Base-by-base conservation (phyloP, 2,329 filamentous ascomycete genomes). In the Pseudocercospora fijiensis region DNA sequence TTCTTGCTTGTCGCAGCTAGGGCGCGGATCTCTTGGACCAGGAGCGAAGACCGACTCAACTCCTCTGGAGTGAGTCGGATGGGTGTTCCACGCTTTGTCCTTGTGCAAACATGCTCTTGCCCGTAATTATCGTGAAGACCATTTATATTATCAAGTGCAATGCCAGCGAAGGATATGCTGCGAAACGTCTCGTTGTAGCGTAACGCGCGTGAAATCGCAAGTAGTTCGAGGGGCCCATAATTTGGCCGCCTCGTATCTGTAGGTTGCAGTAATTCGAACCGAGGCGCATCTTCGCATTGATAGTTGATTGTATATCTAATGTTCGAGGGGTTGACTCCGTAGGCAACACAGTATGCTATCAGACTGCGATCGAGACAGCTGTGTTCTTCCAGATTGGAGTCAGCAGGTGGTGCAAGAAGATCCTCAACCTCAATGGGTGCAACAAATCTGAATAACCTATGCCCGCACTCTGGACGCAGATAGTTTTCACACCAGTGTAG, bases 101-200 rank as follows among this genome's bases (percentile, higher is more conserved):
- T 81, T 43, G 82, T 80, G 58, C 86, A 86, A 58, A 90, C 84
- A 69, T 85, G 82, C 70, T 91, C 88, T 8, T 78, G 77, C 0
- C 87, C 88, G 74, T 85, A 82, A 1, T 77, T 71, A 72, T 91
- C 88, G 61, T 82, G 79, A 24, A 87, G 72, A 13, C 84, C 83
- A 67, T 89, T 87, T n/a, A 91, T 75, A 28, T 79, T 77, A 72
- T 90, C 87, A n/a, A 91, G 77, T 66, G 82, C 83, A 53, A 90
- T 82, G 43, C 84, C 83, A 27, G 83, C 83, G 71, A 91, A 90
- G 0, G 88, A 90, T 22, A 91, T 86, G 0, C 86, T 85, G 27
- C 80, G 80, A 73, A 90, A 91, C 0, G 81, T 84, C 70, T 90
- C 87, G 71, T 91, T 90, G 75, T 90, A 91, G 45, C 89, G 84